phyloP scores from a whole-genome alignment of 2,329 filamentous ascomycete genomes.

The Orbilia javanica region DNA sequence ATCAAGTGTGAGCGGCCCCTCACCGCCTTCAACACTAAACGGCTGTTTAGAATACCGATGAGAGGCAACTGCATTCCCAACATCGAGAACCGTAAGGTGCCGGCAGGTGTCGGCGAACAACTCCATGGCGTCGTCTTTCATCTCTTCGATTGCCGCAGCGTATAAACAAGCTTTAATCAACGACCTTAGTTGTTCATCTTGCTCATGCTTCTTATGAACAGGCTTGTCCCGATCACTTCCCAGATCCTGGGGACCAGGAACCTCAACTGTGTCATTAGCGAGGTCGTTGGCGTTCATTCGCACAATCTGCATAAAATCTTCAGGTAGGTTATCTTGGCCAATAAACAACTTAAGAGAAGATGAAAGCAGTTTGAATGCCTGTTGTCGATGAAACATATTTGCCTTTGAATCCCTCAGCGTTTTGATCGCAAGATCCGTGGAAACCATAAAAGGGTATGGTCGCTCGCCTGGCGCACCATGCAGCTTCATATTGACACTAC shows the following conservation, averaged over 20 bases:
- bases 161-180: slow-evolving; percentile 90
- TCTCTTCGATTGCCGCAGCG: slow-evolving; percentile 82
- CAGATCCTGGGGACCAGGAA: slow-evolving; percentile 63
- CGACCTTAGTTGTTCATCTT: slow-evolving; percentile 85
- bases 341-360: slow-evolving; percentile 91
- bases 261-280: slow-evolving; percentile 78
- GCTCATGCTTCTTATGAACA: slow-evolving; percentile 84
- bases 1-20: slow-evolving; percentile 88
- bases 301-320: slow-evolving; percentile 86
- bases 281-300: slow-evolving; percentile 91
- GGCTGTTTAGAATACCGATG: slow-evolving; percentile 80
- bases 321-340: slow-evolving; percentile 86
- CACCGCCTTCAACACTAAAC: slow-evolving; percentile 87
- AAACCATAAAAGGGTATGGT: slow-evolving; percentile 86
- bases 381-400: slow-evolving; percentile 90
- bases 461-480: slow-evolving; percentile 90
- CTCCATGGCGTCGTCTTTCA: slow-evolving; percentile 79
- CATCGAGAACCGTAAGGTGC: slow-evolving; percentile 90
- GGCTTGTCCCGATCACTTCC: slow-evolving; percentile 82
- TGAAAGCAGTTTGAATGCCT: slow-evolving; percentile 88
- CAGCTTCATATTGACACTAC: slow-evolving; percentile 88
- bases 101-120: slow-evolving; percentile 85
- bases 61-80: slow-evolving; percentile 85
- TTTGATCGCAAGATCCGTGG: slow-evolving; percentile 85
- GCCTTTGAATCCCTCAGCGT: slow-evolving; percentile 70